Evolutionary conservation across 345 rosid genomes (phyloP), one percentile per base, ranked within the genome.

Genomic region (Populus davidiana): DNA sequence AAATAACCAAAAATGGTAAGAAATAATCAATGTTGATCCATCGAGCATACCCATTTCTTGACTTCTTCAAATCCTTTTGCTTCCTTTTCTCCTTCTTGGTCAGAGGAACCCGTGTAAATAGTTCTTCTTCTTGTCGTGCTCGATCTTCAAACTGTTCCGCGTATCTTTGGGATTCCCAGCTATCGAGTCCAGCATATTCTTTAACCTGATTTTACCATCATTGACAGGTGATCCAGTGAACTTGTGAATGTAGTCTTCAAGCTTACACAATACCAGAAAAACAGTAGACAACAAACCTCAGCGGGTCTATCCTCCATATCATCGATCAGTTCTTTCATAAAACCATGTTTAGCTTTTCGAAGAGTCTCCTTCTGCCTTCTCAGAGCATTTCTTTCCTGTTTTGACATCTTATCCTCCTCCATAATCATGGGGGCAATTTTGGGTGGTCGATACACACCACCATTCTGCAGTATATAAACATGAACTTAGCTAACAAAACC

Each of bases 241-340:
- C 27, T 47, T 13, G 56, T 18, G 72, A 8, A 68, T 20, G 67
- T 49, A 66, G 61, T 62, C n/a, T 43, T 35, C 71, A 76, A 70
- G 65, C 66, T 44, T 59, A 61, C 29, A 23, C 11, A 72, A 36
- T 64, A n/a, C 41, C 36, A n/a, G 69, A 81, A 72, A 39, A 63
- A 25, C n/a, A 73, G 59, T 47, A 36, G 12, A 64, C 50, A 43
- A 78, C 87, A 13, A 49, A 94, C 98, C 91, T 93, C 99, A 83
- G 90, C 94, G 73, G 99, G 99, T 79, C 77, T 89, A 70, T 86
- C 98, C 81, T 93, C 92, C 52, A 93, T 70, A n/a, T 96, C 90
- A 79, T 93, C 88, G 85, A 92, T 84, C 82, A 93, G 52, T 72
- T 87, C 92, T 81, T 91, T 91, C 80, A 92, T 78, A 82, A 84